These are phyloP conservation scores for Uronychia setigera DNA, from an alignment of 73 alveolate species.

Conservation along the genomic window DNA sequence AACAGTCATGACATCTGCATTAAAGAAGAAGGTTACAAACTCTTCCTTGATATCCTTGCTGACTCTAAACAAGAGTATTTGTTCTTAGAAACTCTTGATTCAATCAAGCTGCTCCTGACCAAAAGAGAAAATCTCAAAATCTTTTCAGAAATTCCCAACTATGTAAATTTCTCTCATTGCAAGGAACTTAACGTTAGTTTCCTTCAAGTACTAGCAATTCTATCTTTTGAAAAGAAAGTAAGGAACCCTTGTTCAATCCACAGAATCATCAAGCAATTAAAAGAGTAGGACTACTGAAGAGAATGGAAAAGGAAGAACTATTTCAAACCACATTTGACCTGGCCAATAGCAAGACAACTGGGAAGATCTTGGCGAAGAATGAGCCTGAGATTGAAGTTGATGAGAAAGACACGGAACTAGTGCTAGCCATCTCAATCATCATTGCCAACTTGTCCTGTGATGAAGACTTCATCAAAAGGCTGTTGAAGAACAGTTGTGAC, in stretches of 20 bases:
- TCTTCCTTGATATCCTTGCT: conserved; percentile 52
- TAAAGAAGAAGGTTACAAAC: conserved; percentile 56
- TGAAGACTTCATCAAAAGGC: conserved; percentile 34
- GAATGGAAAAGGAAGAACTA: conserved; percentile 1
- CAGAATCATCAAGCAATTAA: conserved; percentile 38
- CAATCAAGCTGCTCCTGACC: conserved; percentile 50
- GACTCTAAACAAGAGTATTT: conserved; percentile 36
- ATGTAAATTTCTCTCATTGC: conserved; percentile 19
- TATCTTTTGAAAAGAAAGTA: conserved; percentile 34
- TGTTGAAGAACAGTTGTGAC: conserved; percentile 5
- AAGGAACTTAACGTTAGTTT: conserved; percentile 35
- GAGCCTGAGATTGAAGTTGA: background rate
- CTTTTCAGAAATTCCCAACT: conserved; percentile 38
- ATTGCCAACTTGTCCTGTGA: conserved; percentile 49
- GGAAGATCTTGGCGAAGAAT: conserved; percentile 1
- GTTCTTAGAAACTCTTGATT: conserved; percentile 61
- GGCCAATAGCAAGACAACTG: background rate
- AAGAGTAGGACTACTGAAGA: conserved; percentile 7
- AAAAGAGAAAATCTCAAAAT: conserved; percentile 36
- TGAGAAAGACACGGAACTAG: conserved; percentile 36
- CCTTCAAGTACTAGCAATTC: conserved; percentile 56
- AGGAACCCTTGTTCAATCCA: background rate
- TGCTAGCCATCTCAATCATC: conserved; percentile 47
- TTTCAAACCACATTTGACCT: conserved; percentile 23
- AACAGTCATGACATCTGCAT: conserved; percentile 34